Evolutionary conservation across 192 early-diverging fungal species (phyloP), one percentile per base, ranked within the genome.

Genomic region (Thamnidium elegans): DNA sequence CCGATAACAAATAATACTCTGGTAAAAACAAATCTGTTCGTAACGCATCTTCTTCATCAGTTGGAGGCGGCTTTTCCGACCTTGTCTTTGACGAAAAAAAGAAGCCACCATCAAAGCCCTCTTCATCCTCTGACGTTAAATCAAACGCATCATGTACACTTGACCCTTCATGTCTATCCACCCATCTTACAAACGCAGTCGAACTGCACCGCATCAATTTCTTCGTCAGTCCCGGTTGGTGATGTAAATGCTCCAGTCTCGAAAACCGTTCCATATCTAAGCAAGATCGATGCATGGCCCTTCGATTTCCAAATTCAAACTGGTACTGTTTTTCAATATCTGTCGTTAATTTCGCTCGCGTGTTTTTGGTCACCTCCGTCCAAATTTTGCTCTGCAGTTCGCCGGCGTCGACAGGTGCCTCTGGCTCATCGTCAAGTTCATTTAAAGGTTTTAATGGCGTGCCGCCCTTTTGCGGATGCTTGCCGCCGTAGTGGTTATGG

Each of bases 201-300:
- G 26, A 31, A 8, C 42, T 65, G 56, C 59, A 58, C 60, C 55
- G 69, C 31, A 69, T 71, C 60, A 60, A 48, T 65, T 68, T 58
- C 43, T 59, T 62, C 34, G 47, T 48, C 17, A 39, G 56, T 50
- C 14, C 63, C 20, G 32, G 69, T 10, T 44, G 58, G 26, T 76
- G 65, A 30, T 81, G 79, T 1, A 72, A 63, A 14, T 68, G 71
- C 5, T 81, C 76, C 48, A 81, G 72, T 23, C 62, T 63, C 5
- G 58, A 50, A 7, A 79, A 86, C 30, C 76, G 70, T 23, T 71
- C 74, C 87, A 88, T 90, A 13, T 81, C 82, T 14, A 72, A 2
- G 79, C 67, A 0, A n/a, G 82, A 84, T 51, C 88, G 77, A 51
- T 63, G 58, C 3, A 83, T 34, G 14, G 78, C 82, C 0, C 66